A percentile compares a stretch with the other conserved stretches of the same genome.
phyloP scores from a whole-genome alignment of 2,329 filamentous ascomycete genomes.

The Aspergillus ochraceus region DNA sequence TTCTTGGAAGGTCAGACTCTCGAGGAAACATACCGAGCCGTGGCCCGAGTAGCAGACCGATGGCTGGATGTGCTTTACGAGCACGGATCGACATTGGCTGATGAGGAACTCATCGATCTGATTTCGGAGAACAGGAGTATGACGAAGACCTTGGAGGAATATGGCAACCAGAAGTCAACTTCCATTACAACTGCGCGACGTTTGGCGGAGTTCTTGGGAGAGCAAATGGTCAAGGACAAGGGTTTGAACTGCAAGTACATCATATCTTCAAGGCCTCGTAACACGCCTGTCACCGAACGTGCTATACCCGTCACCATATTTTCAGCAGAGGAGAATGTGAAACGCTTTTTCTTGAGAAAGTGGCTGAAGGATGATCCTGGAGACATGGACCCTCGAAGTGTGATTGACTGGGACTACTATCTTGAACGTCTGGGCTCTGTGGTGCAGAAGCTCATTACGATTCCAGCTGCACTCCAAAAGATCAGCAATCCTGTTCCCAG shows the following conservation, averaged over 20 bases:
- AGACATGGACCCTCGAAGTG: slow-evolving; percentile 83
- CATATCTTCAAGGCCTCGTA: slow-evolving; percentile 82
- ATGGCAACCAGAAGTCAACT: slow-evolving; percentile 91
- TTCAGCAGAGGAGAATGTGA: slow-evolving; percentile 84
- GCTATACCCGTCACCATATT: slow-evolving; percentile 96
- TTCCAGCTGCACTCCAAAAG: slow-evolving; percentile 93
- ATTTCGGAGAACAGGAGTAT: slow-evolving; percentile 99
- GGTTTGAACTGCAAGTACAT: slow-evolving; percentile 99
- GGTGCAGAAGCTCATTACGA: slow-evolving; percentile 98
- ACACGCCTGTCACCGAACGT: slow-evolving; percentile 89
- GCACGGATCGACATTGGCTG: slow-evolving; percentile 83
- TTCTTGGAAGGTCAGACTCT: slow-evolving; percentile 90
- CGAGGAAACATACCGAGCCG: slow-evolving; percentile 82
- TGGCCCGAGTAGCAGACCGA: slow-evolving; percentile 90
- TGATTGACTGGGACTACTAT: slow-evolving; percentile 98
- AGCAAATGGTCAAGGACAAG: slow-evolving; percentile 99
- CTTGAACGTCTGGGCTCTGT: slow-evolving; percentile 92
- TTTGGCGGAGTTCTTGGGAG: slow-evolving; percentile 91
- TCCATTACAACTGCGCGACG: slow-evolving; percentile 98
- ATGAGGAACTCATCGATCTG: slow-evolving; percentile 97
- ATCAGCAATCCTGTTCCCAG: slow-evolving; percentile 91
- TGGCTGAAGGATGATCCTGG: slow-evolving; percentile 93
- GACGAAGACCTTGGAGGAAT: slow-evolving; percentile 95
- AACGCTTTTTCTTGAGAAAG: slow-evolving; percentile 85
- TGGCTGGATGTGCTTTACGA: slow-evolving; percentile 95